These are phyloP conservation scores for Euphrasia arctica DNA, from an alignment of 305 asterid species.

Conservation along the genomic window DNA sequence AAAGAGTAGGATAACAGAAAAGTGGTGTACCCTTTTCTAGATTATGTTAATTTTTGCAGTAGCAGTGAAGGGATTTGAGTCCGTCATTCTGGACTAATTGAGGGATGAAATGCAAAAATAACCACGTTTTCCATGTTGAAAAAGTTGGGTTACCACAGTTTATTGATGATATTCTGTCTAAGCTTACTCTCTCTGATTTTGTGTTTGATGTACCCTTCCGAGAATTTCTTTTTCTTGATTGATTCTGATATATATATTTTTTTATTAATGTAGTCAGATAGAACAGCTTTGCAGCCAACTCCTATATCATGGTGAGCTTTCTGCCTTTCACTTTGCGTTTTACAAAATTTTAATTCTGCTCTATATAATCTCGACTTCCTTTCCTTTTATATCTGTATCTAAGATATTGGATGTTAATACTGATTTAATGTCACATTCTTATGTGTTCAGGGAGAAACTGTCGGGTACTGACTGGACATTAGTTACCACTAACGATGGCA, in stretches of 20 bases:
- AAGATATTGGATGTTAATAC: conserved; percentile 18
- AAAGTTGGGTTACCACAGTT: conserved; percentile 5
- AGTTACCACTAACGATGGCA: conserved; percentile 88
- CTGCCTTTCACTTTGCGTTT: conserved; percentile 7
- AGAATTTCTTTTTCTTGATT: conserved; percentile 3
- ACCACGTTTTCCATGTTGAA: conserved; percentile 17
- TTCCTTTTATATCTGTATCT: not conserved
- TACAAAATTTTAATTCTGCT: conserved; percentile 3
- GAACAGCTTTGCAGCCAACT: conserved; percentile 68
- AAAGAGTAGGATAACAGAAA: conserved; percentile 5
- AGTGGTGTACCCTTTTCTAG: not conserved
- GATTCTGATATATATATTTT: conserved; percentile 22
- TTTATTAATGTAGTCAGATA: conserved; percentile 62
- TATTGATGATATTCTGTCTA: conserved; percentile 18
- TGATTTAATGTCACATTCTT: conserved; percentile 24
- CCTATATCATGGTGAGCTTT: conserved; percentile 79
- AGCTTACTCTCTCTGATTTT: conserved; percentile 13
- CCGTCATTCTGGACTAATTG: conserved; percentile 7
- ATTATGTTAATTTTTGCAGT: conserved; percentile 3
- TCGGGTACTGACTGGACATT: conserved; percentile 86
- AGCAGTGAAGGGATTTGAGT: not conserved
- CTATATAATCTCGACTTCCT: conserved; percentile 13
- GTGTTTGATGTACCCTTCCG: conserved; percentile 2
- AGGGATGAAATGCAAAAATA: conserved; percentile 5
- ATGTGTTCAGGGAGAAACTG: conserved; percentile 71